These are phyloP conservation scores for Coelastrella sp. DNA, from an alignment of 139 green algal genomes.

Conservation along the genomic window DNA sequence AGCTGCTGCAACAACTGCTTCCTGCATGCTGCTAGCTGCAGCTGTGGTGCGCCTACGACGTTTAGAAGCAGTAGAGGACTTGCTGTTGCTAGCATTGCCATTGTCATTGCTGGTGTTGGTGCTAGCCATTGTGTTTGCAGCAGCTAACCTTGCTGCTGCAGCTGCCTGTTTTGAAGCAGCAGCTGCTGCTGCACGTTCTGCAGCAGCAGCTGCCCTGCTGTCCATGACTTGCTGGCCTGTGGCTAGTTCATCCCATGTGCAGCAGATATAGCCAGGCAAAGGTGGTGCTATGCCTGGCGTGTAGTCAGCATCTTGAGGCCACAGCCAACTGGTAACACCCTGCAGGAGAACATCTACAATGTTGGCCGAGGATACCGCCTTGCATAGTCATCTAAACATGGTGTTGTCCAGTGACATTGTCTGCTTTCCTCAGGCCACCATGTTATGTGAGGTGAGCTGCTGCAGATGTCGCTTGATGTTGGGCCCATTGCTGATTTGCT, in stretches of 20 bases:
- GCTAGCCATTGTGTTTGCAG: not conserved
- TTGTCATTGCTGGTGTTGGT: not conserved
- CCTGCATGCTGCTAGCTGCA: not conserved
- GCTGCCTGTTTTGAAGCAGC: not conserved
- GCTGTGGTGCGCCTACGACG: not conserved
- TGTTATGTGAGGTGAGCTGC: too few relatives aligned
- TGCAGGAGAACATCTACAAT: not conserved
- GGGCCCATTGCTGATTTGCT: too few relatives aligned
- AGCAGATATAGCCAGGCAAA: not conserved
- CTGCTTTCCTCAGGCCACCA: too few relatives aligned
- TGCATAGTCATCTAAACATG: too few relatives aligned
- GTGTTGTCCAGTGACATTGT: too few relatives aligned
- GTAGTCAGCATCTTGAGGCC: slow-evolving; percentile 14
- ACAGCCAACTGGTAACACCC: slow-evolving; percentile 8
- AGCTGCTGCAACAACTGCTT: not conserved
- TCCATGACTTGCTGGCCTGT: not conserved
- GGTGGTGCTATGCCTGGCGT: not conserved
- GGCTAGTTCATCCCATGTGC: not conserved
- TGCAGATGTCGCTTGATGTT: too few relatives aligned
- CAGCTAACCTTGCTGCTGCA: too few relatives aligned
- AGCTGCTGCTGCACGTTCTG: not conserved
- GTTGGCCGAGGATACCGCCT: too few relatives aligned
- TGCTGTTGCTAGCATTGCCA: not conserved
- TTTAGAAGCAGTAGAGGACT: not conserved
- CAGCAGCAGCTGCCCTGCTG: not conserved